Percentiles rank a stretch among this genome's conserved stretches.
These are phyloP conservation scores for Podaxis pistillaris DNA, from an alignment of 768 basidiomycete genomes.

Conservation along the genomic window DNA sequence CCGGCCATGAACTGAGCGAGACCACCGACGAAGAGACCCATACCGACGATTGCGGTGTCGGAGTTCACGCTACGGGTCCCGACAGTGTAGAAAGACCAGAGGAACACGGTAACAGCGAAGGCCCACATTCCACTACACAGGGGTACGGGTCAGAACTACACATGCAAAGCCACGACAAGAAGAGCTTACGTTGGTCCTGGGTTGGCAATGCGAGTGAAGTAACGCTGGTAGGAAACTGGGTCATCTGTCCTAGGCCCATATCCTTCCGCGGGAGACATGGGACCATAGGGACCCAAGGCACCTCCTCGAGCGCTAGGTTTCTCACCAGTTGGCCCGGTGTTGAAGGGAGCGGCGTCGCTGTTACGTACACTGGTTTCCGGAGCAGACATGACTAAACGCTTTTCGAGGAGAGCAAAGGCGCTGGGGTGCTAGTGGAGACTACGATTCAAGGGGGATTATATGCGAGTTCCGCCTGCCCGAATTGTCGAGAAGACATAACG, in stretches of 20 bases:
- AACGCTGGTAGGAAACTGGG: slow-evolving; percentile 17
- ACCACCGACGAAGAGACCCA: slow-evolving; percentile 65
- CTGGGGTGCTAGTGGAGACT: neutral
- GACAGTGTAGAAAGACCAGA: slow-evolving; percentile 55
- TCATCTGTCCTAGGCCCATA: slow-evolving; percentile 16
- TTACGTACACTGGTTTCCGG: neutral
- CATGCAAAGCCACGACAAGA: neutral
- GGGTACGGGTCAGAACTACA: neutral
- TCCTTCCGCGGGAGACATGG: slow-evolving; percentile 14
- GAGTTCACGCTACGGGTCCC: slow-evolving; percentile 34
- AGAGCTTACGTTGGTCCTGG: slow-evolving; percentile 15
- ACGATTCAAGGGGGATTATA: neutral
- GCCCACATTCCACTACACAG: slow-evolving; percentile 48
- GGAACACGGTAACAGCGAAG: slow-evolving; percentile 58
- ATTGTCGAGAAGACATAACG: neutral
- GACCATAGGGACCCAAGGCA: slow-evolving; percentile 9
- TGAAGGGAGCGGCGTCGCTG: slow-evolving; percentile 5
- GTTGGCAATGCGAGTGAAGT: slow-evolving; percentile 17
- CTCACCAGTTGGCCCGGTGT: slow-evolving; percentile 2
- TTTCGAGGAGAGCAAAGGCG: neutral
- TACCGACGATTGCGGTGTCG: slow-evolving; percentile 55
- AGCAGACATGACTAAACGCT: slow-evolving; percentile 1
- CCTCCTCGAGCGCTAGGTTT: slow-evolving; percentile 11
- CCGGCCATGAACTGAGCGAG: slow-evolving; percentile 64
- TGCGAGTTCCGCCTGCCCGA: neutral